These are phyloP conservation scores for Aspergillus pseudoglaucus DNA, from an alignment of 2,329 filamentous ascomycete genomes.

Conservation along the genomic window DNA sequence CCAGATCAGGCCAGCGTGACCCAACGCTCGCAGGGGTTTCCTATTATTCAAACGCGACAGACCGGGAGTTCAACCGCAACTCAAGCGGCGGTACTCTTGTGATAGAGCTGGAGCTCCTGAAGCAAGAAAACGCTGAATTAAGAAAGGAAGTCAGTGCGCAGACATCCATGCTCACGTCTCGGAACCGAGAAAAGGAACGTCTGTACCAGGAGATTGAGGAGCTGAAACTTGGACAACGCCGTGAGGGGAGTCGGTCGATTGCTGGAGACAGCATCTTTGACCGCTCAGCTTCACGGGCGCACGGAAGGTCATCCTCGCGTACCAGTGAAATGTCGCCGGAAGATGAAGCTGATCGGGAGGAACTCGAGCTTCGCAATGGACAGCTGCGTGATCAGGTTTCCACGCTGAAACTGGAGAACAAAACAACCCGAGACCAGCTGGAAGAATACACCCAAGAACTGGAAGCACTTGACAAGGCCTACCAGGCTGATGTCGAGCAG, in stretches of 20 bases:
- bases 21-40: conserved; percentile 34
- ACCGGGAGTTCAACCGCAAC: conserved; percentile 30
- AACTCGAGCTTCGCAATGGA: conserved; percentile 76
- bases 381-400: conserved; percentile 81
- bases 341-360: conserved; percentile 75
- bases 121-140: conserved; percentile 87
- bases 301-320: conserved; percentile 67
- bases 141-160: conserved; percentile 90
- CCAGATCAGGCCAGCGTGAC: conserved; percentile 26
- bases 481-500: conserved; percentile 75
- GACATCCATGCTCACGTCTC: conserved; percentile 93
- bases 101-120: conserved; percentile 76
- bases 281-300: conserved; percentile 81
- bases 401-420: conserved; percentile 78
- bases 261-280: conserved; percentile 87
- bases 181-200: conserved; percentile 89
- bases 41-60: conserved; percentile 27
- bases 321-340: conserved; percentile 61
- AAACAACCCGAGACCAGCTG: conserved; percentile 77
- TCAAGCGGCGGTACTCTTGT: conserved; percentile 27
- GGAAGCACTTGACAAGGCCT: conserved; percentile 62
- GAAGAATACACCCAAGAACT: conserved; percentile 75
- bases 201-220: conserved; percentile 97
- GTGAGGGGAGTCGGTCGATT: conserved; percentile 53
- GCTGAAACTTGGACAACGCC: conserved; percentile 78